Evolutionary conservation across 768 basidiomycete species (phyloP).

Genomic region (Lentinula boryana): DNA sequence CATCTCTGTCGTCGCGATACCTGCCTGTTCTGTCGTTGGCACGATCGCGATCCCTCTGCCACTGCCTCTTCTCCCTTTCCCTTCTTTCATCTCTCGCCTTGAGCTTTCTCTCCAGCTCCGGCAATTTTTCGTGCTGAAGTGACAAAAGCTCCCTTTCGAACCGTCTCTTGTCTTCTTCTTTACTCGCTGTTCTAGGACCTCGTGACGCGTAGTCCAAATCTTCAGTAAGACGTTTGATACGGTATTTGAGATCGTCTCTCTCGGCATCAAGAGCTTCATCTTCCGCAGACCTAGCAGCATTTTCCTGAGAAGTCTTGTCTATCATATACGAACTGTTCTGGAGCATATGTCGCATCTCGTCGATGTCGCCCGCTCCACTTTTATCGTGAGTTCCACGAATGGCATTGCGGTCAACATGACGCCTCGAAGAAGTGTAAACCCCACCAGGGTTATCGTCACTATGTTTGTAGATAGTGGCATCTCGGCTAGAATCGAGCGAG

Average conservation of each 20-base stretch:
- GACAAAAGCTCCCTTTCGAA: constrained; percentile 83
- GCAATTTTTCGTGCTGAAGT: constrained; percentile 86
- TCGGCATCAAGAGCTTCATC: constrained; percentile 92
- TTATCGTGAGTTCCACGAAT: constrained; percentile 73
- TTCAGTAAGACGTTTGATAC: constrained; percentile 82
- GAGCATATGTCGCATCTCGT: constrained; percentile 82
- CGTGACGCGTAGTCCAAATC: constrained; percentile 85
- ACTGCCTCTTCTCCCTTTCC: constrained; percentile 74
- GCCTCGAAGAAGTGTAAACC: constrained; percentile 73
- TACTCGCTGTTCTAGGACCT: constrained; percentile 61
- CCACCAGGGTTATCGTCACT: constrained; percentile 53
- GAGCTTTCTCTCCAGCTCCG: constrained; percentile 83
- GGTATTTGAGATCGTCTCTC: constrained; percentile 78
- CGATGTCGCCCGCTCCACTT: constrained; percentile 58
- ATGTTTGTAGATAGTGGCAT: constrained; percentile 93
- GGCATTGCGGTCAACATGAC: constrained; percentile 81
- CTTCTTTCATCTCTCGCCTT: constrained; percentile 72
- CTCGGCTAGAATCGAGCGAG: constrained; percentile 54
- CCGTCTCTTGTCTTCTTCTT: constrained; percentile 81
- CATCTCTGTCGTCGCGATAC: constrained; percentile 48
- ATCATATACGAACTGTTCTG: constrained; percentile 75
- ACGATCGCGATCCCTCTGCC: constrained; percentile 72
- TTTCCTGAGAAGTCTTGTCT: constrained; percentile 65
- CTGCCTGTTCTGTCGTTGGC: constrained; percentile 78
- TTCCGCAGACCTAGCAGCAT: constrained; percentile 58